Evolutionary conservation across 768 basidiomycete species (phyloP).

Genomic region (Phylloporus sp.): DNA sequence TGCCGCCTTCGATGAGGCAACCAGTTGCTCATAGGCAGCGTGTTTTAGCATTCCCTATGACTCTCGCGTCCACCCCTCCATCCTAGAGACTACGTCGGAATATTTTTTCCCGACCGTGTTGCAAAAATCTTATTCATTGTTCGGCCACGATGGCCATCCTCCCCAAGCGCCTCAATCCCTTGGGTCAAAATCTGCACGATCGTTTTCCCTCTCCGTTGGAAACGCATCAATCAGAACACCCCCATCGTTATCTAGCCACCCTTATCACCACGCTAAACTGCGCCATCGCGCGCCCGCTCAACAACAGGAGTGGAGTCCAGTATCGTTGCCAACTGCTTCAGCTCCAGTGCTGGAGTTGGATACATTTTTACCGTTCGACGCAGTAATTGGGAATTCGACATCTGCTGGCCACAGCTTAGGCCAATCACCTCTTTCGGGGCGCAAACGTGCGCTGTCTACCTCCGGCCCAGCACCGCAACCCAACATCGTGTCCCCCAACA

Average conservation of each 20-base stretch:
- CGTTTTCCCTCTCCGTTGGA: constrained; percentile 3
- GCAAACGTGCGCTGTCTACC: background rate
- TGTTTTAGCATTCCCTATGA: constrained; percentile 12
- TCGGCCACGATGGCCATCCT: background rate
- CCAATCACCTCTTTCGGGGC: background rate
- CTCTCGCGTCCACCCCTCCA: background rate
- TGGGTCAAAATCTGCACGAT: constrained; percentile 3
- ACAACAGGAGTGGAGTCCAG: constrained; percentile 4
- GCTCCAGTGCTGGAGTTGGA: background rate
- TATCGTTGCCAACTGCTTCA: background rate
- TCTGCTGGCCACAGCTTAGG: background rate
- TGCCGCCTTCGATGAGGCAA: constrained; percentile 3
- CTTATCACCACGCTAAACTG: constrained; percentile 15
- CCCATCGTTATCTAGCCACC: constrained; percentile 8
- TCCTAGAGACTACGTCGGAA: background rate
- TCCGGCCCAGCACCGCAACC: constrained; percentile 1
- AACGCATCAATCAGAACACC: constrained; percentile 2
- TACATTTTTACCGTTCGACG: background rate
- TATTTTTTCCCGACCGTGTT: background rate
- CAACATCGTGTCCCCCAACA: background rate
- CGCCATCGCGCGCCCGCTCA: constrained; percentile 9
- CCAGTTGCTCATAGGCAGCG: constrained; percentile 5
- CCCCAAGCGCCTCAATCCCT: constrained; percentile 1
- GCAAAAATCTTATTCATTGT: constrained; percentile 6
- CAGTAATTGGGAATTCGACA: background rate